Base-by-base conservation (phyloP, 176 grass and related monocot species). In the Juncus inflexus region DNA sequence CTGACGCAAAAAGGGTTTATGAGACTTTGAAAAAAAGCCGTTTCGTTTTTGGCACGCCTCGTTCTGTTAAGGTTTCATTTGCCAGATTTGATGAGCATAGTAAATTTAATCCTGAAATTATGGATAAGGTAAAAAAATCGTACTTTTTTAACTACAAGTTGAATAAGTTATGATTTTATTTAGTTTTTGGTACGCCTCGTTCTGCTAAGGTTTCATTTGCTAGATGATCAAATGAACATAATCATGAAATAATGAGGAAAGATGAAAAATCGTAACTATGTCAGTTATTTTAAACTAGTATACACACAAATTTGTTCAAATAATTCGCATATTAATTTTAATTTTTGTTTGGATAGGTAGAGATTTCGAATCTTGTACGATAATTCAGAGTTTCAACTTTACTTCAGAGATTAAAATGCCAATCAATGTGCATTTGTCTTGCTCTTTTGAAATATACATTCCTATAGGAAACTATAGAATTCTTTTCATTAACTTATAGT, bases 131-230 rank as follows among this genome's bases (percentile, higher is more conserved):
- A 83, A 28, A 28, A 28, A 28, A 28, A 28, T 28, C 19, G 19
- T 28, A 72, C 16, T 50, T 58, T 45, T 66, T 15, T 0, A 56
- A 56, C 12, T 28, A 28, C 19, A 28, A 28, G 19, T 28, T 28
- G 19, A 28, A 28, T 28, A 28, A 28, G 19, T 28, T 28, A 28
- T 28, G 19, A 28, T 28, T 28, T 28, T 28, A 28, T 81, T 81
- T 91, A 62, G 76, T 89, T 6, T 91, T 96, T 75, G 92, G 92
- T 66, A 64, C 83, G 64, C 87, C 85, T 82, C 79, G 85, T 72
- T 83, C 63, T 71, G 92, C 87, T n/a, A 96, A 96, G 64, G 87
- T 96, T 89, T 87, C 92, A 12, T 91, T 96, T 67, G 92, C 92
- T 88, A 36, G 90, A 85, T 61, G 81, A 91, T 62, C 76, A 86